phyloP scores from a whole-genome alignment of 305 asterid species.

The Salvia sclarea region DNA sequence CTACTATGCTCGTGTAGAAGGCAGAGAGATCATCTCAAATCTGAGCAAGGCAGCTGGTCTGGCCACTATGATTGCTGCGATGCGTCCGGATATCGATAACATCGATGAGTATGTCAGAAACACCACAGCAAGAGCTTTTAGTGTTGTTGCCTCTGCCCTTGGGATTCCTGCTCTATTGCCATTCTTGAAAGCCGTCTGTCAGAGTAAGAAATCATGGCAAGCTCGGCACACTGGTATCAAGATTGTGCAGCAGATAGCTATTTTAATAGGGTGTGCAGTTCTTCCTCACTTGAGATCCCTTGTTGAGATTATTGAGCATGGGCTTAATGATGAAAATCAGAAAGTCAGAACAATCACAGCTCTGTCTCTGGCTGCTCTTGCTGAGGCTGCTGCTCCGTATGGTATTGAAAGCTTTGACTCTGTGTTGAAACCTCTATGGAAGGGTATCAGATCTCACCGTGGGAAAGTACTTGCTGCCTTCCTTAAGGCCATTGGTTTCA shows the following conservation, averaged over 20 bases:
- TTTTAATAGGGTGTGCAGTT: slow-evolving; percentile 92
- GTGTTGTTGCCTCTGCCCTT: slow-evolving; percentile 98
- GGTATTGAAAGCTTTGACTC: slow-evolving; percentile 98
- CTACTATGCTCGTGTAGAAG: slow-evolving; percentile 96
- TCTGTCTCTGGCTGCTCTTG: slow-evolving; percentile 95
- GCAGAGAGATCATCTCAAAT: slow-evolving; percentile 95
- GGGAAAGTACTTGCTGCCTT: slow-evolving; percentile 98
- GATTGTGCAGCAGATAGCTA: slow-evolving; percentile 98
- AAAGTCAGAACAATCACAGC: slow-evolving; percentile 94
- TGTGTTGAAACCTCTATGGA: slow-evolving; percentile 93
- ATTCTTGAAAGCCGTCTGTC: slow-evolving; percentile 93
- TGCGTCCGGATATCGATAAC: slow-evolving; percentile 98
- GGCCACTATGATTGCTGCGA: slow-evolving; percentile 99
- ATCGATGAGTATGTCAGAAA: slow-evolving; percentile 95
- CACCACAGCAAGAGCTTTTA: slow-evolving; percentile 97
- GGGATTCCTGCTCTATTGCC: slow-evolving; percentile 94
- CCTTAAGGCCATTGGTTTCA: slow-evolving; percentile 90
- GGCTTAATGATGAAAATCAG: slow-evolving; percentile 95
- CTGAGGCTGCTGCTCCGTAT: slow-evolving; percentile 97
- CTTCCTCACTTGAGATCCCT: slow-evolving; percentile 92
- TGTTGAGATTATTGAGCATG: slow-evolving; percentile 95
- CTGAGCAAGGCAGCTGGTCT: slow-evolving; percentile 98
- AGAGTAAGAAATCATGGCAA: slow-evolving; percentile 99
- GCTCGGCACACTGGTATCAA: slow-evolving; percentile 99
- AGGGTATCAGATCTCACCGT: slow-evolving; percentile 94